Evolutionary conservation across 805 yeast genomes (phyloP).

Genomic region (Candida multigemmis): DNA sequence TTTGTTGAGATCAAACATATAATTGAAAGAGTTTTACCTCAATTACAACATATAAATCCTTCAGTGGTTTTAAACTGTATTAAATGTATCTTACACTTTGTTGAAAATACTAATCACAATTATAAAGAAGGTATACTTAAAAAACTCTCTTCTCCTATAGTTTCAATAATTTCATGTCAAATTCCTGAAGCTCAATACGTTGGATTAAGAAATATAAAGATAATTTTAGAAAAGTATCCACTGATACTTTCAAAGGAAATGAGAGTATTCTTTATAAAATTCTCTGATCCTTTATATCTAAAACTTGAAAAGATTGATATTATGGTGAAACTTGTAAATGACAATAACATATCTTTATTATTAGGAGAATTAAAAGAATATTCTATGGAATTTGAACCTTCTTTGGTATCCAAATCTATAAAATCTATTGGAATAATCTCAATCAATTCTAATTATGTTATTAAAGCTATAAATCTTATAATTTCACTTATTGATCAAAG

Average conservation of each 20-base stretch:
- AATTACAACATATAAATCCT: constrained; percentile 93
- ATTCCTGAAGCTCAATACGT: constrained; percentile 91
- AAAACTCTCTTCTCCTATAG: constrained; percentile 77
- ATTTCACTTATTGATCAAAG: constrained; percentile 55
- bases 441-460: constrained; percentile 45
- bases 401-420: constrained; percentile 60
- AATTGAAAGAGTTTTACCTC: constrained; percentile 85
- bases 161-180: constrained; percentile 77
- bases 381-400: constrained; percentile 77
- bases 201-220: constrained; percentile 82
- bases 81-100: constrained; percentile 67
- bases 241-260: constrained; percentile 66
- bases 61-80: constrained; percentile 85
- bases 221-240: constrained; percentile 85
- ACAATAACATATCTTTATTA: constrained; percentile 46
- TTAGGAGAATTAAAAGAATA: constrained; percentile 71
- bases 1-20: constrained; percentile 71
- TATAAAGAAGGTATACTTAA: constrained; percentile 38
- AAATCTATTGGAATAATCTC: constrained; percentile 67
- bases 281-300: constrained; percentile 71
- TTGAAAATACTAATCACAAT: constrained; percentile 35
- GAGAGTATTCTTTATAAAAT: constrained; percentile 85
- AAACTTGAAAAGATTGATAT: constrained; percentile 73
- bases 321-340: constrained; percentile 59
- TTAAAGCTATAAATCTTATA: constrained; percentile 52